These are phyloP conservation scores for Sclerotinia sclerotiorum DNA, from an alignment of 2,329 filamentous ascomycete genomes.

Conservation along the genomic window DNA sequence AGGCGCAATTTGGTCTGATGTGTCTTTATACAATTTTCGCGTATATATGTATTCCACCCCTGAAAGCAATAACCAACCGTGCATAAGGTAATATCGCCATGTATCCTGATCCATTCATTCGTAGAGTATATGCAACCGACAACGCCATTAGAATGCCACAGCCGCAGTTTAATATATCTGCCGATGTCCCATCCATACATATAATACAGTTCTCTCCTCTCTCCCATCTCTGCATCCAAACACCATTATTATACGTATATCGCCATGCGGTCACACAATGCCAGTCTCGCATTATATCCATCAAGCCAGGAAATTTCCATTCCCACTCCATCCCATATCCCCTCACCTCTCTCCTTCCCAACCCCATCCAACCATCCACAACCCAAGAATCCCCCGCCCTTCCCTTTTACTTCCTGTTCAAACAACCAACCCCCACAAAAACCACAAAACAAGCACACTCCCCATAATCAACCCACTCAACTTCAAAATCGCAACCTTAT, in stretches of 20 bases:
- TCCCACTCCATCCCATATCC: background rate
- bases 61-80: background rate
- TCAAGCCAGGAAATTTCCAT: background rate
- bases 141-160: conserved; percentile 39
- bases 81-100: background rate
- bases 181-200: conserved; percentile 18
- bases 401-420: conserved; percentile 19
- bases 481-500: conserved; percentile 88
- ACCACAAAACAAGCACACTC: conserved; percentile 72
- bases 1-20: background rate
- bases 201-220: conserved; percentile 30
- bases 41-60: background rate
- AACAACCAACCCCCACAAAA: conserved; percentile 40
- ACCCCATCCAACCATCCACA: no score
- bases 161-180: conserved; percentile 28
- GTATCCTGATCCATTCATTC: conserved; percentile 3
- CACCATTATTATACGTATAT: background rate
- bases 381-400: background rate
- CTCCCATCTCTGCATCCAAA: background rate
- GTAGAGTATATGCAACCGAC: conserved; percentile 17
- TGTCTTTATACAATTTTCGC: conserved; percentile 11
- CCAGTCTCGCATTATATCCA: background rate
- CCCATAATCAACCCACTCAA: conserved; percentile 79
- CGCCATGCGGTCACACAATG: background rate
- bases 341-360: background rate